phyloP scores from a whole-genome alignment of 1,139 yeast genomes.

The Lodderomyces pseudojiufengensis region DNA sequence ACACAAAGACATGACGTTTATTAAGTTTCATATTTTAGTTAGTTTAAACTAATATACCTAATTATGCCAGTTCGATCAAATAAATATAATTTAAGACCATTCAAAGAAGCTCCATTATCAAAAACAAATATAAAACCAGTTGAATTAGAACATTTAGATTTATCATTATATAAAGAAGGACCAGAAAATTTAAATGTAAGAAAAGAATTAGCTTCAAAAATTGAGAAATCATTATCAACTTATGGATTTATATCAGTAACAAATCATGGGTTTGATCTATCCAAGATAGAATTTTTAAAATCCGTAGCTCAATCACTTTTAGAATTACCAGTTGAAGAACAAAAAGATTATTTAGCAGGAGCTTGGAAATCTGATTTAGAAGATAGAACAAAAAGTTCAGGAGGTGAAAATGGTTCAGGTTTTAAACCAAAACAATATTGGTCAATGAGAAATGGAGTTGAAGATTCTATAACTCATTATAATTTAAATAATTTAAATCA shows the following conservation, averaged over 20 bases:
- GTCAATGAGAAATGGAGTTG: conserved; percentile 30
- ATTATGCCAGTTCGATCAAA: conserved; percentile 12
- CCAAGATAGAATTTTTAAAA: conserved; percentile 27
- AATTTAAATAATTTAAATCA: conserved; percentile 26
- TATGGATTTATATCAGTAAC: conserved; percentile 44
- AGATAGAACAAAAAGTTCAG: conserved; percentile 26
- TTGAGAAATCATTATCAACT: conserved; percentile 37
- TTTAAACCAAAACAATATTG: conserved; percentile 31
- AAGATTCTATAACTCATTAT: conserved; percentile 27
- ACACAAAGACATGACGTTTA: not conserved
- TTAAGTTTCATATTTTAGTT: not conserved
- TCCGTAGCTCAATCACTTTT: conserved; percentile 36
- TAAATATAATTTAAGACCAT: conserved; percentile 31
- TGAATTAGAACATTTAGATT: conserved; percentile 34
- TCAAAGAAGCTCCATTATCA: conserved; percentile 25
- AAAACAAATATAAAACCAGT: conserved; percentile 20
- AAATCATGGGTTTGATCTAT: conserved; percentile 33
- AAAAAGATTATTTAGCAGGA: conserved; percentile 33
- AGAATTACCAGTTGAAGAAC: conserved; percentile 41
- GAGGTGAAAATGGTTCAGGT: conserved; percentile 30
- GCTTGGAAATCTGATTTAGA: conserved; percentile 30
- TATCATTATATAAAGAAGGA: conserved; percentile 33
- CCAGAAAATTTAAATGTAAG: conserved; percentile 24
- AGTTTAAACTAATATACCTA: no score
- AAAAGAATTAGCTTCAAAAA: conserved; percentile 26